Base-by-base conservation (phyloP, 306 rosid species). In the Styphnolobium japonicum region DNA sequence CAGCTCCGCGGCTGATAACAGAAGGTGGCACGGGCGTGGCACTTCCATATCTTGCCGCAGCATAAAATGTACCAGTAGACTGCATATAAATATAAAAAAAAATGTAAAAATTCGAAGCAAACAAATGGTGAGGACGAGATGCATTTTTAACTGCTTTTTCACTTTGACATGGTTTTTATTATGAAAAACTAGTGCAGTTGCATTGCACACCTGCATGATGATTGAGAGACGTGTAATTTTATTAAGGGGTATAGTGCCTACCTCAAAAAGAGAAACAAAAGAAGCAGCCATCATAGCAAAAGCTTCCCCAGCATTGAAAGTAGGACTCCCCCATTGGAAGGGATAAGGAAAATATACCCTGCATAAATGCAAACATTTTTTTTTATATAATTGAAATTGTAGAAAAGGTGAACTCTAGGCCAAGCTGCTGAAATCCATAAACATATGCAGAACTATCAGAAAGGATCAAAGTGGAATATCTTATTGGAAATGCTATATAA, bases 241-340 rank as follows among this genome's bases (percentile, higher is more conserved):
- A 27, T 55, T 5, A 77, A 72, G 67, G 53, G n/a, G 2, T 27
- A 16, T 10, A 11, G 27, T 48, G 33, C 16, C 1, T 70, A 92
- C 98, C 97, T 94, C 98, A 69, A 89, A 88, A 76, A 88, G 88
- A 48, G 97, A 87, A 80, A 89, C 98, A 55, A 90, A 67, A 80
- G 97, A 88, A 80, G 97, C 97, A 23, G 93, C 92, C 83, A 88
- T 90, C 97, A 92, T 90, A 22, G 98, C 89, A 76, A 89, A 84
- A 81, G 94, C 88, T 84, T 94, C 97, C 25, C 91, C 90, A 0
- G 76, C 82, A 84, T 92, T 85, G 80, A 94, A 92, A 60, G 94
- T 94, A 10, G 97, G 98, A 78, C 80, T 84, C 12, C 98, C 96
- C 96, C 96, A 94, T 85, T 92, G 96, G 85, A 94, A 94, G 14